Base-by-base conservation (phyloP, 164 flowering plant species). In the Piper betle region DNA sequence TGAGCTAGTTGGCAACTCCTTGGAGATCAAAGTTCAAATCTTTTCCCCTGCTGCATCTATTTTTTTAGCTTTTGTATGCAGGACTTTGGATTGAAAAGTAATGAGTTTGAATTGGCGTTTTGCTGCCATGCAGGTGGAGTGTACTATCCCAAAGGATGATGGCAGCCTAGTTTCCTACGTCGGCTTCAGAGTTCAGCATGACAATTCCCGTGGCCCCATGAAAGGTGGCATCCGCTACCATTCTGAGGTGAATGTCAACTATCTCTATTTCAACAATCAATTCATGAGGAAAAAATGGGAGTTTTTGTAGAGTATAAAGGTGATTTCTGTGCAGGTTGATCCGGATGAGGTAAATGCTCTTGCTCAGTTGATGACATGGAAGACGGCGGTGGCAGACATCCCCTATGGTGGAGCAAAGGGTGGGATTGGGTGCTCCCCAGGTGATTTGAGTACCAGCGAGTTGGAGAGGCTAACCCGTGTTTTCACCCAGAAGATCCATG, bases 191-290 rank as follows among this genome's bases (percentile, higher is more conserved):
- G 64, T 61, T 33, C 64, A 61, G 64, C 64, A 61, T 37, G 64
- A 61, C 38, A 61, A 61, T 12, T 42, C 64, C 13, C 64, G 64
- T 5, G 64, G 64, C 0, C 98, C 98, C 50, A 91, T 88, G 98
- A 91, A 91, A 68, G 98, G 96, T 1, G 96, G 98, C 57, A 91
- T 91, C 75, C 76, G 98, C 71, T 91, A 87, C 66, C 96, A 91
- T 77, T 91, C 86, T 33, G 98, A 91, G 96, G 97, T 85, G 42
- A 55, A 55, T 2, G 38, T 10, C 16, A 18, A 13, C 11, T 4
- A 3, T 19, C 17, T 13, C 33, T 11, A 13, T 4, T 55, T 25
- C 9, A 25, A 13, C 25, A 9, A 16, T 53, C 20, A 16, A 17
- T 25, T 25, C 33, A 55, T 46, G 12, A 5, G 16, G 25, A 16